A percentile compares a stretch with the other conserved stretches of the same genome.
phyloP scores from a whole-genome alignment of 2,329 filamentous ascomycete genomes.

The Ceratocystis huliohia region DNA sequence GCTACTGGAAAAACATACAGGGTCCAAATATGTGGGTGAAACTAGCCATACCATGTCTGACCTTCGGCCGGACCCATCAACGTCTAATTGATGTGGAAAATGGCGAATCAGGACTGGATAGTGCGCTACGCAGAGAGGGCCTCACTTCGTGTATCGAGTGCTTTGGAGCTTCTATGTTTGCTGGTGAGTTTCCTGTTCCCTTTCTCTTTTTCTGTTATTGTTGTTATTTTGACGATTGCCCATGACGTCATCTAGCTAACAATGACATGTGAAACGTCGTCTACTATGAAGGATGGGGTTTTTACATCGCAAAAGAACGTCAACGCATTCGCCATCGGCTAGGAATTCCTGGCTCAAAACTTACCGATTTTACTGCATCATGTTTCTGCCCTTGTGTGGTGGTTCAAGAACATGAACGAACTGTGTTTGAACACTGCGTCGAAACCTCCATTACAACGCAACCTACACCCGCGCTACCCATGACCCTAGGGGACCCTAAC shows the following conservation, averaged over 20 bases:
- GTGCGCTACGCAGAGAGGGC: conserved; percentile 16
- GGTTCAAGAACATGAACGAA: conserved; percentile 20
- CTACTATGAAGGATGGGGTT: conserved; percentile 18
- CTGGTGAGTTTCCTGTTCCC: background rate
- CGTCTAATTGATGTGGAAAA: conserved; percentile 18
- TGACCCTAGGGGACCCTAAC: conserved; percentile 18
- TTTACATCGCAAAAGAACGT: conserved; percentile 19
- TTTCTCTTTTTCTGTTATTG: background rate
- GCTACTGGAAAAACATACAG: conserved; percentile 16
- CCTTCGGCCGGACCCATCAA: conserved; percentile 18
- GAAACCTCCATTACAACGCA: conserved; percentile 17
- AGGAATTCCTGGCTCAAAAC: conserved; percentile 15
- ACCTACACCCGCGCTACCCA: conserved; percentile 16
- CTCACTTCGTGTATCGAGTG: conserved; percentile 17
- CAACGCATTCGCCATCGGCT: conserved; percentile 18
- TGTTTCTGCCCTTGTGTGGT: conserved; percentile 19
- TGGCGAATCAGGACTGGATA: conserved; percentile 17
- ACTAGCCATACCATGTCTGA: conserved; percentile 18
- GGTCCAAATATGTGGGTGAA: conserved; percentile 15
- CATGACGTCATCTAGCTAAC: conserved; percentile 18
- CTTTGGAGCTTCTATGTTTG: conserved; percentile 16
- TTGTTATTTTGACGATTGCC: background rate
- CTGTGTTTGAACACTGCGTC: conserved; percentile 20
- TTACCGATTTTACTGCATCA: conserved; percentile 15
- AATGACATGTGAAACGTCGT: conserved; percentile 18